These are phyloP conservation scores for Trypanosoma lewisi DNA, from an alignment of 208 protist species.

Conservation along the genomic window DNA sequence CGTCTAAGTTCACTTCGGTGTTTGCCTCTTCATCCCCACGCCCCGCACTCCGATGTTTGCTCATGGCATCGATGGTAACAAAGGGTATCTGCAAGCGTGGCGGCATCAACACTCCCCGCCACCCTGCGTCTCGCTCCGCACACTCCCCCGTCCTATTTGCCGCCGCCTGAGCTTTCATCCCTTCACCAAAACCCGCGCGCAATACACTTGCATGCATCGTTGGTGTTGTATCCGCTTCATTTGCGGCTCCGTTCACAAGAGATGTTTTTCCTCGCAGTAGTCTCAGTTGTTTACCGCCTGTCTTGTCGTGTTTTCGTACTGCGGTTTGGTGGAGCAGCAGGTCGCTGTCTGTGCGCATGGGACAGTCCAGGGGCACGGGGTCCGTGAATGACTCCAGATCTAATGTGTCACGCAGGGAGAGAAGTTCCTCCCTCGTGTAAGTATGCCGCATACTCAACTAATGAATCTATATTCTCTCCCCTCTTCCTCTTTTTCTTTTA, in stretches of 20 bases:
- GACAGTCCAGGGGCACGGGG: constrained; percentile 17
- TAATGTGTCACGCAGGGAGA: constrained; percentile 13
- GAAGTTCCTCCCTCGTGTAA: constrained; percentile 22
- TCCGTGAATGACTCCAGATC: constrained; percentile 5
- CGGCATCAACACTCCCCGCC: background rate
- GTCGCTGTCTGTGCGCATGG: constrained; percentile 22
- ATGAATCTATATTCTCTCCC: background rate
- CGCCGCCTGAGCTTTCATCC: constrained; percentile 31
- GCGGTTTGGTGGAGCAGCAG: constrained; percentile 13
- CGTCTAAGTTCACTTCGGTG: constrained; percentile 14
- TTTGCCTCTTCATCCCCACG: background rate
- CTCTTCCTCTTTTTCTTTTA: no score
- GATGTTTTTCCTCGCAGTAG: background rate
- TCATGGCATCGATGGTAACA: constrained; percentile 10
- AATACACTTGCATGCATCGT: background rate
- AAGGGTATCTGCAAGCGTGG: constrained; percentile 11
- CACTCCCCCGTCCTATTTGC: background rate
- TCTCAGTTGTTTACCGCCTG: no score
- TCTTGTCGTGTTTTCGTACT: constrained; percentile 18
- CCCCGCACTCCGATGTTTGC: constrained; percentile 2
- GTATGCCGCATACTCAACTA: background rate
- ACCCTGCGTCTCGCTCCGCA: background rate
- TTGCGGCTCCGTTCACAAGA: constrained; percentile 3
- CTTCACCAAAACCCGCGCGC: constrained; percentile 34
- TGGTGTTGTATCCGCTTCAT: background rate